These are phyloP conservation scores for Hemileccinum rubropunctum DNA, from an alignment of 768 basidiomycete species.

Conservation along the genomic window DNA sequence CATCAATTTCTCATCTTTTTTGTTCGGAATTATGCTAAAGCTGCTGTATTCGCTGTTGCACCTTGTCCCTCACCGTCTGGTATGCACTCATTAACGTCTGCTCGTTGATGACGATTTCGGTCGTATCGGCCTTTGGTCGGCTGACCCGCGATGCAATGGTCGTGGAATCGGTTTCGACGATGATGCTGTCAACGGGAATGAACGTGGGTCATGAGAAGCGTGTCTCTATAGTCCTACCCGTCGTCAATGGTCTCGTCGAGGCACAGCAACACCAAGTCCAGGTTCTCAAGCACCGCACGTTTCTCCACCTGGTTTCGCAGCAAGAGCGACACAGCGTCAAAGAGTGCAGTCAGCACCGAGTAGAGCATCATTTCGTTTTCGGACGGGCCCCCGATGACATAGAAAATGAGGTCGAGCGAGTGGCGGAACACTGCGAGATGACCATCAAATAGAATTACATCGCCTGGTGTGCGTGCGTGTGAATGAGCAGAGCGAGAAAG, in stretches of 20 bases:
- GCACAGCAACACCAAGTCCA: conserved; percentile 89
- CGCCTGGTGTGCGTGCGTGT: conserved; percentile 49
- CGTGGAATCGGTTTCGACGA: conserved; percentile 93
- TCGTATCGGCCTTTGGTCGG: conserved; percentile 87
- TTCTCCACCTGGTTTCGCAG: conserved; percentile 94
- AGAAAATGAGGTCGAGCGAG: conserved; percentile 93
- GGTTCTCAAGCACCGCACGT: conserved; percentile 88
- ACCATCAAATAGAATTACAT: conserved; percentile 88
- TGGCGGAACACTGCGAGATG: conserved; percentile 93
- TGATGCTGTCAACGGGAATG: conserved; percentile 58
- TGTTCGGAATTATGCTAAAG: conserved; percentile 39
- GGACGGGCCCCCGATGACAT: conserved; percentile 80
- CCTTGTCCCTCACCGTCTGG: conserved; percentile 82
- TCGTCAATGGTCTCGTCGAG: conserved; percentile 98
- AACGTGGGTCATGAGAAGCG: background rate
- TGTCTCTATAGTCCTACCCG: conserved; percentile 58
- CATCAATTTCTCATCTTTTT: background rate
- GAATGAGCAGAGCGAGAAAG: background rate
- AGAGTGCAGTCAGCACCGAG: conserved; percentile 76
- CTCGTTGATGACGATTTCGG: conserved; percentile 98
- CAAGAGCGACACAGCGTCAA: conserved; percentile 82
- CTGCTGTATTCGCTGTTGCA: conserved; percentile 80
- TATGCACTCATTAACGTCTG: conserved; percentile 94
- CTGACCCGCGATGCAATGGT: conserved; percentile 96
- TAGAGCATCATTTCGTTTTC: conserved; percentile 98